A percentile compares a stretch with the other conserved stretches of the same genome.
These are phyloP conservation scores for Macrolepiota albuminosa DNA, from an alignment of 768 basidiomycete genomes.

Conservation along the genomic window DNA sequence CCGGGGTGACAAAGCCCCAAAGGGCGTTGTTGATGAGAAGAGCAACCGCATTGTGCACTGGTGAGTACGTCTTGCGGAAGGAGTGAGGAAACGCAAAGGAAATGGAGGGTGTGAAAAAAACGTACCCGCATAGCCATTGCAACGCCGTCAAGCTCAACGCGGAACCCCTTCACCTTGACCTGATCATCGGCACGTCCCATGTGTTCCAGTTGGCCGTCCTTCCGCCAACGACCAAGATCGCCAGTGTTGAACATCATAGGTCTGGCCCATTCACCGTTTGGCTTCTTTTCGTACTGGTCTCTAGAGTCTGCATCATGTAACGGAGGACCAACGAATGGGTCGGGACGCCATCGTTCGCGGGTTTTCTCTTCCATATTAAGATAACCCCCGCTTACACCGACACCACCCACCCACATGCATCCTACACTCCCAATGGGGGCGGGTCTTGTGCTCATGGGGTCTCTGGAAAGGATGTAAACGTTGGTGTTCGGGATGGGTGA, in stretches of 20 bases:
- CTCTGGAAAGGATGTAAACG: constrained; percentile 29
- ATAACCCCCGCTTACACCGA: constrained; percentile 53
- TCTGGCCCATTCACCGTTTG: constrained; percentile 16
- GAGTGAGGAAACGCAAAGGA: neutral
- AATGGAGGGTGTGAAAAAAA: neutral
- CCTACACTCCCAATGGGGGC: constrained; percentile 33
- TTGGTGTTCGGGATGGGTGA: constrained; percentile 48
- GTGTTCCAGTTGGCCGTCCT: constrained; percentile 50
- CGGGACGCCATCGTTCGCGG: constrained; percentile 41
- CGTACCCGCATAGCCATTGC: constrained; percentile 53
- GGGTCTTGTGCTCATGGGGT: constrained; percentile 28
- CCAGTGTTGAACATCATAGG: constrained; percentile 61
- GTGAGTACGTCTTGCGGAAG: constrained; percentile 1
- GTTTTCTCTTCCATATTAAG: constrained; percentile 52
- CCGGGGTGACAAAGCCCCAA: constrained; percentile 18
- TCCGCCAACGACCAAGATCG: constrained; percentile 51
- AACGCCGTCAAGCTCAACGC: constrained; percentile 61
- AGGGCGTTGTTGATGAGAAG: constrained; percentile 18
- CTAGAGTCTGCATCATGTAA: constrained; percentile 31
- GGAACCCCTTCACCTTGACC: constrained; percentile 64
- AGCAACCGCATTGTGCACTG: constrained; percentile 14
- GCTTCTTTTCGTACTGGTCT: constrained; percentile 5
- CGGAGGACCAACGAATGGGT: constrained; percentile 38
- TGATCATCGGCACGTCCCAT: constrained; percentile 60
- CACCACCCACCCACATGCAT: constrained; percentile 61